These are phyloP conservation scores for Diaporthe vaccinii DNA, from an alignment of 2,329 filamentous ascomycete species.

Conservation along the genomic window DNA sequence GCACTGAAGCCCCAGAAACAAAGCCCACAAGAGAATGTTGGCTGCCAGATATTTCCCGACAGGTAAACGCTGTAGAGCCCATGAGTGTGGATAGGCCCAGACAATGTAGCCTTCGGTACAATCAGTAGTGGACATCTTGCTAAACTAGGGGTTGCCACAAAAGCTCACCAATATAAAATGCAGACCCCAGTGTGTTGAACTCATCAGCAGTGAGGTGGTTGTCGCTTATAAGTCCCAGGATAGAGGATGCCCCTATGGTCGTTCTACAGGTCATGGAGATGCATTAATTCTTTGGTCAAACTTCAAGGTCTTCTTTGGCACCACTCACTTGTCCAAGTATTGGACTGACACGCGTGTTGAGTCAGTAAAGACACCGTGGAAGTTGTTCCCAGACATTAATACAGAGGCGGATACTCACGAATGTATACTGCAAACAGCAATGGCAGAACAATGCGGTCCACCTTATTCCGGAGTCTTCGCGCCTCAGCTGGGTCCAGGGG, in stretches of 20 bases:
- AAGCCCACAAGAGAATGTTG: conserved; percentile 10
- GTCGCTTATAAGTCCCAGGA: conserved; percentile 5
- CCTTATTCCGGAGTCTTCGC: neutral
- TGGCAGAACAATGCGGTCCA: neutral
- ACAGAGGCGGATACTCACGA: neutral
- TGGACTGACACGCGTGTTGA: neutral
- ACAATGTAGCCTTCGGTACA: neutral
- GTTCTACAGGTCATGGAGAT: neutral
- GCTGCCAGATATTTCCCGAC: conserved; percentile 10
- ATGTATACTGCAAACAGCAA: conserved; percentile 13
- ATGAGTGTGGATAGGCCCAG: conserved; percentile 3
- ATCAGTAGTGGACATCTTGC: neutral
- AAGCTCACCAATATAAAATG: conserved; percentile 5
- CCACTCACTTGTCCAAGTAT: conserved; percentile 5
- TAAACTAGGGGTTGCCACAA: neutral
- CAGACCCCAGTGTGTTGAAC: conserved; percentile 2
- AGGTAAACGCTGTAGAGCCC: neutral
- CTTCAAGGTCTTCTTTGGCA: neutral
- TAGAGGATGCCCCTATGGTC: conserved; percentile 15
- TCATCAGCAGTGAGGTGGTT: conserved; percentile 3
- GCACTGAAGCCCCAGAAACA: conserved; percentile 2
- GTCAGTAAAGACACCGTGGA: neutral
- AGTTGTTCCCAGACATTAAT: rapidly evolving
- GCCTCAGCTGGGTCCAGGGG: neutral
- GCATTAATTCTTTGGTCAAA: neutral